Conservation (phyloP, 257 asterid species). For the Nicotiana knightiana region DNA sequence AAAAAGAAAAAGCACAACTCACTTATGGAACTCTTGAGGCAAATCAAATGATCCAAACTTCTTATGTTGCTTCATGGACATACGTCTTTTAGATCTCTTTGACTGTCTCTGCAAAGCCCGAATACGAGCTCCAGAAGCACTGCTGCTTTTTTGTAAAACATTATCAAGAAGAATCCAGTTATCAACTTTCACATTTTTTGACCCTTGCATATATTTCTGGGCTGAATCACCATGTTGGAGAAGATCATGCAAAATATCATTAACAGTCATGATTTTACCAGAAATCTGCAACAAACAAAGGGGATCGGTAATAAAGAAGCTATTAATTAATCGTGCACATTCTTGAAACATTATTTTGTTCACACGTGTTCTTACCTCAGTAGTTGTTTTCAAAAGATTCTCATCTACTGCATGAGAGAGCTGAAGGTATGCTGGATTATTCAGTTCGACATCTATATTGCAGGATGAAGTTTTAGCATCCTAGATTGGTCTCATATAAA, state of each 20-base stretch:
- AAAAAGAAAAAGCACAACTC: slow-evolving; percentile 23
- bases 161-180: slow-evolving; percentile 77
- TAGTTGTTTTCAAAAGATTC: slow-evolving; percentile 42
- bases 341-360: neutral
- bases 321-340: neutral
- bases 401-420: slow-evolving; percentile 59
- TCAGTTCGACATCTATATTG: slow-evolving; percentile 35
- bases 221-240: slow-evolving; percentile 78
- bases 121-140: slow-evolving; percentile 18
- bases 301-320: slow-evolving; percentile 7
- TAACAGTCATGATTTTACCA: slow-evolving; percentile 26
- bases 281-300: slow-evolving; percentile 35
- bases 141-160: slow-evolving; percentile 45
- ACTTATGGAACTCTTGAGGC: slow-evolving; percentile 62
- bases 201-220: slow-evolving; percentile 72
- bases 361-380: slow-evolving; percentile 33
- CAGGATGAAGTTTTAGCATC: neutral
- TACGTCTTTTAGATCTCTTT: slow-evolving; percentile 67
- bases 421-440: slow-evolving; percentile 56
- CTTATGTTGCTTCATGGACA: slow-evolving; percentile 72
- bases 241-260: slow-evolving; percentile 59
- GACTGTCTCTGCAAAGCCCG: slow-evolving; percentile 37
- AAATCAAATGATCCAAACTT: slow-evolving; percentile 51
- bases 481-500: neutral
- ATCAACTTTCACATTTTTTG: slow-evolving; percentile 62